Evolutionary conservation across 306 rosid genomes (phyloP).

Genomic region (Corylus heterophylla): DNA sequence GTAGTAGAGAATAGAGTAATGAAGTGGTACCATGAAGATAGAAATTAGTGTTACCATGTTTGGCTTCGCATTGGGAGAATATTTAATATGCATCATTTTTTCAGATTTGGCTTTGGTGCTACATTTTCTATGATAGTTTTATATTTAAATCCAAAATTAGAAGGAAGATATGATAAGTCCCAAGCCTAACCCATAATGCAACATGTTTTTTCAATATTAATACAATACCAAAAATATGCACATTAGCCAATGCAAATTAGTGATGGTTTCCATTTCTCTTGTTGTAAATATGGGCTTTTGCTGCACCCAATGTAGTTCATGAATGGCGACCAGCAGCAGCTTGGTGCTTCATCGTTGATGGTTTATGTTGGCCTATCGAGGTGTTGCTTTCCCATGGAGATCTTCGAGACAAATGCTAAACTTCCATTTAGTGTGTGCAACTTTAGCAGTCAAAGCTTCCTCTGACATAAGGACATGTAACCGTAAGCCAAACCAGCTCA

Average conservation of each 20-base stretch:
- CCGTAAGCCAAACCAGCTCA: conserved; percentile 35
- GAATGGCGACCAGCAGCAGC: conserved; percentile 42
- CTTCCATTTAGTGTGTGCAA: conserved; percentile 34
- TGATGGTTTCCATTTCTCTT: not conserved
- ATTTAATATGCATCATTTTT: no score
- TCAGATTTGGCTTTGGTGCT: no score
- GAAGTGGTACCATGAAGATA: no score
- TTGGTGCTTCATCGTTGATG: conserved; percentile 42
- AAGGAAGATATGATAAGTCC: not conserved
- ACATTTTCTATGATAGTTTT: no score
- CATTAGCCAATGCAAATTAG: not conserved
- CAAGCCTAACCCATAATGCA: not conserved
- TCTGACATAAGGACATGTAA: conserved; percentile 17
- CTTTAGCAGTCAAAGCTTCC: conserved; percentile 25
- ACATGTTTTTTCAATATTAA: not conserved
- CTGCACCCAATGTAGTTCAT: not conserved
- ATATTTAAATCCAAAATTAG: not conserved
- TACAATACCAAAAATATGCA: not conserved
- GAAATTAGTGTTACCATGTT: no score
- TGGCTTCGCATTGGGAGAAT: no score
- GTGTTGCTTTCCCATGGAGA: conserved; percentile 20
- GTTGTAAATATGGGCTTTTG: not conserved
- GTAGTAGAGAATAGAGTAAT: no score
- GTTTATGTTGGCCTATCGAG: conserved; percentile 41
- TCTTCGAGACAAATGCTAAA: conserved; percentile 24